Evolutionary conservation across 164 flowering plant species (phyloP).

Genomic region (Tetrastigma voinierianum): DNA sequence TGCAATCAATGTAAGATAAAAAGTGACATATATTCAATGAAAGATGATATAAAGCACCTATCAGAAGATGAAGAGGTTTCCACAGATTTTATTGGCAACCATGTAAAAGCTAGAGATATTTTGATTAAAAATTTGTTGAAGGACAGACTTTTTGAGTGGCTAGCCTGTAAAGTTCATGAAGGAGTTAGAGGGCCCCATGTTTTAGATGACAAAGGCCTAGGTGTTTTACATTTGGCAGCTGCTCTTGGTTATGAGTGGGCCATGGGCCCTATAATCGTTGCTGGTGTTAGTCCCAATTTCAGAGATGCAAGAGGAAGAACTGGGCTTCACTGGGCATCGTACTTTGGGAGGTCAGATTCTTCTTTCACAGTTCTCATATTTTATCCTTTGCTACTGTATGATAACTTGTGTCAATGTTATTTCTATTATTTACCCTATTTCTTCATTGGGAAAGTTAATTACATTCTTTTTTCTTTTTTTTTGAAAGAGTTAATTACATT

Average conservation of each 20-base stretch:
- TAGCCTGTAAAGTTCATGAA: slow-evolving; percentile 52
- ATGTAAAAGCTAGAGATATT: slow-evolving; percentile 28
- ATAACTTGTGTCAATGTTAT: too few species aligned
- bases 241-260: slow-evolving; percentile 86
- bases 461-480: too few species aligned
- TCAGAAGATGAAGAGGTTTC: slow-evolving; percentile 26
- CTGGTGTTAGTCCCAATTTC: slow-evolving; percentile 65
- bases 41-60: slow-evolving; percentile 19
- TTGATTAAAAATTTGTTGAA: slow-evolving; percentile 48
- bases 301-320: slow-evolving; percentile 72
- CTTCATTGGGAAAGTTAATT: too few species aligned
- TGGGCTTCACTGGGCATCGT: slow-evolving; percentile 83
- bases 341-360: slow-evolving; percentile 65
- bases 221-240: slow-evolving; percentile 72
- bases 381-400: too few species aligned
- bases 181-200: slow-evolving; percentile 53
- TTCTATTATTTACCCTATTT: too few species aligned
- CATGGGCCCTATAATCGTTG: slow-evolving; percentile 51
- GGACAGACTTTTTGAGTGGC: slow-evolving; percentile 67
- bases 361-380: neutral
- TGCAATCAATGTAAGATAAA: slow-evolving; percentile 49
- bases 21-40: slow-evolving; percentile 23
- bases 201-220: slow-evolving; percentile 63
- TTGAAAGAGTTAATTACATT: too few species aligned
- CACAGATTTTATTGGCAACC: slow-evolving; percentile 8